These are phyloP conservation scores for Taiwanofungus camphoratus DNA, from an alignment of 1,284 basidiomycete species.

Conservation along the genomic window DNA sequence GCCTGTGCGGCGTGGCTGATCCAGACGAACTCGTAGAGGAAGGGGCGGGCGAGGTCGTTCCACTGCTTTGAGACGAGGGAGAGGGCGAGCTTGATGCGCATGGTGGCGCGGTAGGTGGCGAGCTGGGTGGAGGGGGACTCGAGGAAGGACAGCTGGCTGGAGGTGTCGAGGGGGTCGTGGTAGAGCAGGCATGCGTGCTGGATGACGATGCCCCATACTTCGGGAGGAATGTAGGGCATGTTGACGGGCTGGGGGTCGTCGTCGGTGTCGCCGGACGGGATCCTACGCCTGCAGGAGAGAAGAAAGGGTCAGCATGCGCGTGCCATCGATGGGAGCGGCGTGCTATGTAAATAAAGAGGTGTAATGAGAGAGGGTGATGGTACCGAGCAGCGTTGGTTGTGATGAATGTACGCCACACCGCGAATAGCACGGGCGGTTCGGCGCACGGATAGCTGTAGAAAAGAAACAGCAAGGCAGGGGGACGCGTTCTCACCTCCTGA, in stretches of 20 bases:
- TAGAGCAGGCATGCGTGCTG: slow-evolving; percentile 41
- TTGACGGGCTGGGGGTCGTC: not conserved
- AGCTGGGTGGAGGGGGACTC: slow-evolving; percentile 37
- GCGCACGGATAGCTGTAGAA: too few species aligned
- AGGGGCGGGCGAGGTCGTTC: slow-evolving; percentile 46
- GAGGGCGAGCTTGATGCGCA: slow-evolving; percentile 45
- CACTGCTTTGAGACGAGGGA: slow-evolving; percentile 51
- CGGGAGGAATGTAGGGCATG: slow-evolving; percentile 46
- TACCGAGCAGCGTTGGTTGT: too few species aligned
- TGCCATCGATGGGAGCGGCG: too few species aligned
- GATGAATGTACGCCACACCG: too few species aligned
- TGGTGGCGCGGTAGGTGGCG: slow-evolving; percentile 38
- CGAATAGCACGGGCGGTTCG: too few species aligned
- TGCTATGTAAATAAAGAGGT: too few species aligned
- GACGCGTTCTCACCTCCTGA: too few species aligned
- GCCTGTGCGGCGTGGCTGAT: slow-evolving; percentile 54
- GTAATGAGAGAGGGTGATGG: too few species aligned
- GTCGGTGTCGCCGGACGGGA: too few species aligned
- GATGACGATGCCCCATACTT: slow-evolving; percentile 57
- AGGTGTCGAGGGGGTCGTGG: slow-evolving; percentile 41
- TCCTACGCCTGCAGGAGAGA: too few species aligned
- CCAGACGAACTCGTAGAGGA: slow-evolving; percentile 66
- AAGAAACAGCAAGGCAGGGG: too few species aligned
- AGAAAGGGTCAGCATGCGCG: too few species aligned
- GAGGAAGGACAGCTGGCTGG: slow-evolving; percentile 45